Evolutionary conservation across 2,329 filamentous ascomycete species (phyloP).

Genomic region (Trichoderma cornu-damae): DNA sequence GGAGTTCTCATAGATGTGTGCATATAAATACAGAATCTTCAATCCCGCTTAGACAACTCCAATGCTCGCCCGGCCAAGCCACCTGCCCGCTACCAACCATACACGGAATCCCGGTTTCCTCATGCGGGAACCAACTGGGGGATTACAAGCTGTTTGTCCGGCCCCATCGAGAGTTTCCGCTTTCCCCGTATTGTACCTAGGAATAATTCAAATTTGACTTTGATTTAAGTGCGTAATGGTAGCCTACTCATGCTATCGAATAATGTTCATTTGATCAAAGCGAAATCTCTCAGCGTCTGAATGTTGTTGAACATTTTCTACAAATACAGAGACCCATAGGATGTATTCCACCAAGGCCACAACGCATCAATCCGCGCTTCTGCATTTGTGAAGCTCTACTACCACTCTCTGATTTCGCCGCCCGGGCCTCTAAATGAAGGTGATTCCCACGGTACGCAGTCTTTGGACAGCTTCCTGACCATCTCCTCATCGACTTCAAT

Average conservation of each 20-base stretch:
- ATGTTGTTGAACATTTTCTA: neutral
- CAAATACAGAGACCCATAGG: neutral
- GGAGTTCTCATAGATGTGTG: neutral
- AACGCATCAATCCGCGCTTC: neutral
- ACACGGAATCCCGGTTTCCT: constrained; percentile 6
- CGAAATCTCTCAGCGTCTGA: neutral
- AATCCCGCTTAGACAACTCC: neutral
- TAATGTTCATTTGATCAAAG: too few species aligned
- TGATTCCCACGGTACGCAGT: constrained; percentile 58
- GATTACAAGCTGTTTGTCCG: neutral
- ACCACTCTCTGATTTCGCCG: constrained; percentile 65
- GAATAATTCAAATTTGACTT: neutral
- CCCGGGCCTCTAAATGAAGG: constrained; percentile 65
- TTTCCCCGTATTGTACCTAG: neutral
- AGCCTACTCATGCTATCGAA: neutral
- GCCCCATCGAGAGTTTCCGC: neutral
- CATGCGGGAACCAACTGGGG: constrained; percentile 1
- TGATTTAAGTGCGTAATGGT: neutral
- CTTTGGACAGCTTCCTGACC: constrained; percentile 54
- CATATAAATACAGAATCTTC: constrained; percentile 14
- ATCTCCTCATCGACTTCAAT: constrained; percentile 68
- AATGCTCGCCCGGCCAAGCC: constrained; percentile 2
- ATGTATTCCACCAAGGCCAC: neutral
- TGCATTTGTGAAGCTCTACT: neutral
- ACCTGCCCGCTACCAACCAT: neutral